These are phyloP conservation scores for Ilex paraguariensis DNA, from an alignment of 305 asterid species.

Conservation along the genomic window DNA sequence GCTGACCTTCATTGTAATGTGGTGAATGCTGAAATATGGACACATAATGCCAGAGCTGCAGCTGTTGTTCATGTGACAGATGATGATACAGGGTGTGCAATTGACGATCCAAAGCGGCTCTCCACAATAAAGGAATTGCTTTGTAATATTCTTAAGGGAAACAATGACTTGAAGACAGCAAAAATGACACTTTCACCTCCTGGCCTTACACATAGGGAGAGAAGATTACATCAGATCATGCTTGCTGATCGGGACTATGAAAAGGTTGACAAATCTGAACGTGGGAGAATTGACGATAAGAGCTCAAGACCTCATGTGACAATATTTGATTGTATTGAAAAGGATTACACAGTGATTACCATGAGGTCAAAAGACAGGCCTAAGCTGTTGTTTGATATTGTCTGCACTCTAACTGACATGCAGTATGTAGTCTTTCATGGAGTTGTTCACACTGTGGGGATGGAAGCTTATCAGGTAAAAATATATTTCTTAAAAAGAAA, in stretches of 20 bases:
- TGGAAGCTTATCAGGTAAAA: conserved; percentile 71
- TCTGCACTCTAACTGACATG: conserved; percentile 82
- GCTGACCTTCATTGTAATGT: conserved; percentile 63
- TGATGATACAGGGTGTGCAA: conserved; percentile 42
- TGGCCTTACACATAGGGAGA: conserved; percentile 59
- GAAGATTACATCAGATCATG: conserved; percentile 84
- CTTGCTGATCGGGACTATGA: conserved; percentile 74
- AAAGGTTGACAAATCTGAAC: conserved; percentile 31
- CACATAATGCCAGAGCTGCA: conserved; percentile 76
- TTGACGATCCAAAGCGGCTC: conserved; percentile 57
- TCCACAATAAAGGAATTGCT: conserved; percentile 45
- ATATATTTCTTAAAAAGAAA: background rate
- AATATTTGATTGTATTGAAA: conserved; percentile 55
- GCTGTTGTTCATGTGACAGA: conserved; percentile 69
- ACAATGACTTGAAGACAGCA: conserved; percentile 47
- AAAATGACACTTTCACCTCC: conserved; percentile 63
- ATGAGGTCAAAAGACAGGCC: conserved; percentile 73
- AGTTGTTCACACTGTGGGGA: conserved; percentile 61
- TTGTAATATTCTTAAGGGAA: conserved; percentile 53
- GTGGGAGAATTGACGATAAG: conserved; percentile 27
- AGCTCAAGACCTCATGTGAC: conserved; percentile 46
- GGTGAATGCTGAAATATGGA: conserved; percentile 74
- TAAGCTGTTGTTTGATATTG: conserved; percentile 69
- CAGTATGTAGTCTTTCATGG: conserved; percentile 77
- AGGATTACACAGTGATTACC: conserved; percentile 64